Base-by-base conservation (phyloP, 164 flowering plant species). In the Sedum album region DNA sequence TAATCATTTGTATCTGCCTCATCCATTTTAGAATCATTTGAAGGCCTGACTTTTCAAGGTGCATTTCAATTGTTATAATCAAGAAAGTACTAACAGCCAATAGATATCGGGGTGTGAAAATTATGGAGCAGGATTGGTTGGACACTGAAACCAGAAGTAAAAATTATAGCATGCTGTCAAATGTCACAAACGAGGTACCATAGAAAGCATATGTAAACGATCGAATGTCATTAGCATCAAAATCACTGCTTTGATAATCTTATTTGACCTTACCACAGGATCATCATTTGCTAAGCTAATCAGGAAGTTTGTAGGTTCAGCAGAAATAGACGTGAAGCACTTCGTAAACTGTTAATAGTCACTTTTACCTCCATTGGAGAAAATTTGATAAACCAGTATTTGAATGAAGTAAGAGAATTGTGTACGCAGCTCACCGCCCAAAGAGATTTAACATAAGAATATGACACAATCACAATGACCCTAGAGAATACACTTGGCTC, bases 21-120 rank as follows among this genome's bases (percentile, higher is more conserved):
- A 15, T 65, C 62, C 68, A 65, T 66, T 49, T 61, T 71, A 30
- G 83, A 70, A 74, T 80, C 83, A 71, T 80, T 86, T 62, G 84
- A 69, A 70, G 83, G 68, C 96, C 98, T 90, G 82, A 70, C 28
- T 60, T 60, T 25, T 60, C 30, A 60, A 60, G 46, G 46, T 41
- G 2, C 46, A 41, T 11, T 41, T 7, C 46, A 41, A 9, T 41
- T 41, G 46, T 41, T 41, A 41, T 11, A 41, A 41, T 41, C 11
- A 41, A 41, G 46, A 41, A 41, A 7, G 15, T 41, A 7, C 46
- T 7, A 41, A 41, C 46, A 41, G 46, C 15, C 15, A 41, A 41
- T 41, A 11, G 0, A 41, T 41, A 41, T 15, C 15, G 15, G 14
- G 11, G 14, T 15, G 11, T 41, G 46, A 14, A 41, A 41, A 9